phyloP scores from a whole-genome alignment of 495 filamentous ascomycete species.

The Glonium stellatum region DNA sequence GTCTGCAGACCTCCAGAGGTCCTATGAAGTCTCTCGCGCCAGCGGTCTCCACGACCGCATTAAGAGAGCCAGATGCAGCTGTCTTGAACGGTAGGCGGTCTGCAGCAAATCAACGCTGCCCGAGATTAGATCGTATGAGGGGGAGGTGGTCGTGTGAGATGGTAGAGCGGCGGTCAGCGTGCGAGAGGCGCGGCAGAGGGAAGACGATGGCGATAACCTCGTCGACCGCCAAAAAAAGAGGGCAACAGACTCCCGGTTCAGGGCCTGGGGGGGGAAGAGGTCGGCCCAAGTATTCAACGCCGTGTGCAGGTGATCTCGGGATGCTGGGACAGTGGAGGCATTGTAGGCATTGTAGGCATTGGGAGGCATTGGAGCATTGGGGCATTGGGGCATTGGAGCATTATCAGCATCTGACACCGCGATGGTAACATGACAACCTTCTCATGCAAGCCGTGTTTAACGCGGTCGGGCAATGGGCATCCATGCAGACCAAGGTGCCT shows the following conservation, averaged over 20 bases:
- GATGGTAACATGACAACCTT: not conserved
- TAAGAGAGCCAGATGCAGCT: not conserved
- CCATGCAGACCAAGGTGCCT: not conserved
- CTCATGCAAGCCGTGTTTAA: not conserved
- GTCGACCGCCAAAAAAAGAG: no score
- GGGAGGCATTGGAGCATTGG: no score
- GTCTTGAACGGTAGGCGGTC: not conserved
- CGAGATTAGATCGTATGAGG: not conserved
- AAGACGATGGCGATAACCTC: no score
- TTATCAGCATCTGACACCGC: not conserved
- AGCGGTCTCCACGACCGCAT: not conserved
- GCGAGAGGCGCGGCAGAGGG: no score
- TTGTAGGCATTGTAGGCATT: no score
- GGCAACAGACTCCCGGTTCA: no score
- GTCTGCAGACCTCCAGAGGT: not conserved
- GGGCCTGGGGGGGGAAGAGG: no score
- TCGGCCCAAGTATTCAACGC: no score
- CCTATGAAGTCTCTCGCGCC: not conserved
- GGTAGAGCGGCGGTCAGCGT: no score
- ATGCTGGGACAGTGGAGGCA: no score
- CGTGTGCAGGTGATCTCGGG: no score
- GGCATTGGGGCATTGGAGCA: no score
- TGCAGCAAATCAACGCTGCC: not conserved
- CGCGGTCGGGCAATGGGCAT: not conserved
- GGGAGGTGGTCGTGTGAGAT: not conserved